These are phyloP conservation scores for Buxus sempervirens DNA, from an alignment of 164 flowering plant genomes.

Conservation along the genomic window DNA sequence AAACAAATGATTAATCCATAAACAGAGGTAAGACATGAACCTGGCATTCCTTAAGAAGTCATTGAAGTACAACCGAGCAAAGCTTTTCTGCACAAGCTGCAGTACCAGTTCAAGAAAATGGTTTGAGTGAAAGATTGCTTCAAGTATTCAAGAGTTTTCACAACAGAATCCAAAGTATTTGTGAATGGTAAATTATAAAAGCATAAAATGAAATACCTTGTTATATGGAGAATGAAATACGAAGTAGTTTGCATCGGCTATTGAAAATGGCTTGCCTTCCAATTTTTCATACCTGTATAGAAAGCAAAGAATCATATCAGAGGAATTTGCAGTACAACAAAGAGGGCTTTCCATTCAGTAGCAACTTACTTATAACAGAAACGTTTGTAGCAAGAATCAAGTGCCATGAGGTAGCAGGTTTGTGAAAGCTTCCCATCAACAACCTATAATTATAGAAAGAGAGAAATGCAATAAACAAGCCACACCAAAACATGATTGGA, in stretches of 20 bases:
- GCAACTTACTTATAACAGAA: slow-evolving; percentile 64
- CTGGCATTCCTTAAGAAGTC: slow-evolving; percentile 83
- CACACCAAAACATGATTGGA: neutral
- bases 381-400: slow-evolving; percentile 83
- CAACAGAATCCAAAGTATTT: neutral
- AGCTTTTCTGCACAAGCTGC: slow-evolving; percentile 99
- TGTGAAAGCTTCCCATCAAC: slow-evolving; percentile 44
- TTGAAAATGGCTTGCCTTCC: slow-evolving; percentile 76
- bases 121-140: neutral
- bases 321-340: neutral
- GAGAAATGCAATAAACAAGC: neutral
- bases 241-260: slow-evolving; percentile 66
- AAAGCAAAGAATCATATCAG: neutral
- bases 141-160: neutral
- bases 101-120: slow-evolving; percentile 19
- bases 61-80: slow-evolving; percentile 74
- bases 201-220: slow-evolving; percentile 25
- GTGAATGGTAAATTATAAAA: neutral
- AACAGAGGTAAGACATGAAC: slow-evolving; percentile 26
- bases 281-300: slow-evolving; percentile 73
- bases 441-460: slow-evolving; percentile 21
- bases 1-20: neutral
- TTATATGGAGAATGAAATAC: slow-evolving; percentile 45
- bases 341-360: neutral
- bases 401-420: slow-evolving; percentile 89